Percentiles rank a stretch among this genome's conserved stretches.
phyloP scores from a whole-genome alignment of 225 moss, liverwort and hornwort genomes.

The Physcomitrium patens region DNA sequence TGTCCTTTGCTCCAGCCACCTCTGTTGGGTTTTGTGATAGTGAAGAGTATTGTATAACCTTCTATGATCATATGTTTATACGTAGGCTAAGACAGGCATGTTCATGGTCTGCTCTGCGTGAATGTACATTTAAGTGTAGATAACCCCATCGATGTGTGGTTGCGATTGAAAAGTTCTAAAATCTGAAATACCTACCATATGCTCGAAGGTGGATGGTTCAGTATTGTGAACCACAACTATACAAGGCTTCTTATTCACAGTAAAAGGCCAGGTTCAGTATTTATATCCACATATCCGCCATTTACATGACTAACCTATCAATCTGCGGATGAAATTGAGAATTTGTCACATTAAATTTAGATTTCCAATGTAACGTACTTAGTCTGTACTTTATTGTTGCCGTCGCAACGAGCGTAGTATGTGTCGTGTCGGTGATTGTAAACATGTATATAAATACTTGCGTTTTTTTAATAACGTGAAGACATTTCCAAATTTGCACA shows the following conservation, averaged over 20 bases:
- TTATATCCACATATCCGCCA: slow-evolving; percentile 9
- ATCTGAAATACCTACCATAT: not conserved
- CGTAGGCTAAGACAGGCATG: not conserved
- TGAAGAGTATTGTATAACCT: not conserved
- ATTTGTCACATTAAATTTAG: no score
- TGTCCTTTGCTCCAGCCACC: no score
- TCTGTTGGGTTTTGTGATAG: not conserved
- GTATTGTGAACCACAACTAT: not conserved
- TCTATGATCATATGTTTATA: not conserved
- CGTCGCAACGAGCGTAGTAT: no score
- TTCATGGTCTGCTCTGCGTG: not conserved
- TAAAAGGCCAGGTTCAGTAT: slow-evolving; percentile 3
- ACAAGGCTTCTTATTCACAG: not conserved
- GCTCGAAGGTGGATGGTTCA: slow-evolving; percentile 14
- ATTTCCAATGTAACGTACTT: no score
- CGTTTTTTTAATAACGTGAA: no score
- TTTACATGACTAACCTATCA: not conserved
- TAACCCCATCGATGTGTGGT: not conserved
- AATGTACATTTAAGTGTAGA: not conserved
- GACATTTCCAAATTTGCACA: no score
- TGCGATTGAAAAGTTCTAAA: not conserved
- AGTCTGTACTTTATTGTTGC: no score
- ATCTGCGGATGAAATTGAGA: no score
- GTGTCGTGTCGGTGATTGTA: no score
- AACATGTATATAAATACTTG: no score